Evolutionary conservation across 2,329 filamentous ascomycete species (phyloP), one percentile per base, ranked within the genome.

Genomic region (Xylariales sp.): DNA sequence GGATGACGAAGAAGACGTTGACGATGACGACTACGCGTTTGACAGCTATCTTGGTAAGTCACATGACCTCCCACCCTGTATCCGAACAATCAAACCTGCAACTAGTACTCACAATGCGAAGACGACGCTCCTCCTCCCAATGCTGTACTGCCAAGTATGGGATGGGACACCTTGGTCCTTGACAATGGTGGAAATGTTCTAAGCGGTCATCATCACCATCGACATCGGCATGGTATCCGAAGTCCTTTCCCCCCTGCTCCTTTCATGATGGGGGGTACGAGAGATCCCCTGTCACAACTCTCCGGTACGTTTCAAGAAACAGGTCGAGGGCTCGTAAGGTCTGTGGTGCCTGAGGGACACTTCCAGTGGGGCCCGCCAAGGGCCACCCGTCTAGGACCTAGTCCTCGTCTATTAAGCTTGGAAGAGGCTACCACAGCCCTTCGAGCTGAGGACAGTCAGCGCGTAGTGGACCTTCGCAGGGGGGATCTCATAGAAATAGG

Each of bases 1-100:
- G 5, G 76, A 79, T 4, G 86, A 88, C 34, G 82, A 86, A 14
- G 84, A 83, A 16, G 78, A 80, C 21, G 75, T 85, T 51, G 82
- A 82, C 32, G 84, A 88, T 38, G 78, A 80, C 15, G 76, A 81
- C 41, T 80, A 80, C 53, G 68, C 76, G 44, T 82, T 79, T 46
- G 77, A 78, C 18, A 73, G 73, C 22, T 78, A 75, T 60, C 69
- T 74, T 44, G 67, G 75, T 79, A 68, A 64, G 73, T 70, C 43
- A 33, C 21, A 20, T 34, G 18, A n/a, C n/a, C 15, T 12, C 16
- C 25, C 38, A 10, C 29, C 38, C 29, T 40, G 38, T 37, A 32
- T 44, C 19, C 29, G 12, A 20, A 16, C 18, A 14, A 21, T 27
- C 15, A 3, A 14, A 20, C 14, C 21, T 10, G 15, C 14, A 20